A percentile compares a stretch with the other conserved stretches of the same genome.
Evolutionary conservation across 768 basidiomycete genomes (phyloP).

Genomic region (Leccinum longicurvipes): DNA sequence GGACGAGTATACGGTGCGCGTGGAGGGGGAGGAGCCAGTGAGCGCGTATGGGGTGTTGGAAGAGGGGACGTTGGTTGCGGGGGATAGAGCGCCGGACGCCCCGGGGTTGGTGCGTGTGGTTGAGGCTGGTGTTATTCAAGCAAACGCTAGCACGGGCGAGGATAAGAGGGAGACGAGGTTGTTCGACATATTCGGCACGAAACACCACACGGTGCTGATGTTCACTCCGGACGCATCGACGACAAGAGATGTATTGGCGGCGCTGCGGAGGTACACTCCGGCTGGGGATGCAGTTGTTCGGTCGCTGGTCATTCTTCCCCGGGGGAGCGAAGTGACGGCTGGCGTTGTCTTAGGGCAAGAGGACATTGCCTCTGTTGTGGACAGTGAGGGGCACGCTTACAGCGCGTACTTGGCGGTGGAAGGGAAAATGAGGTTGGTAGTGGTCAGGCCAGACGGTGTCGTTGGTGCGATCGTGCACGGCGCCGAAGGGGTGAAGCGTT

Average conservation of each 20-base stretch:
- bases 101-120: slow-evolving; percentile 27
- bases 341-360: neutral
- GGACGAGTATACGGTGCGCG: slow-evolving; percentile 30
- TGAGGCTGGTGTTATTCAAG: neutral
- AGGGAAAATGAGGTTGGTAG: neutral
- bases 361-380: neutral
- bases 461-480: slow-evolving; percentile 21
- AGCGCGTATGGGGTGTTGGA: slow-evolving; percentile 15
- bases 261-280: neutral
- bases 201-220: neutral
- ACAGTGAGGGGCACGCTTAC: neutral
- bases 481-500: neutral
- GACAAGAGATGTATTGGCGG: neutral
- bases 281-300: neutral
- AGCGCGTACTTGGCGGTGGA: slow-evolving; percentile 6
- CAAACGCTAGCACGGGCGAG: neutral
- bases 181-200: slow-evolving; percentile 22
- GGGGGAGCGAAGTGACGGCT: neutral
- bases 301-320: neutral
- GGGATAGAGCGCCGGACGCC: slow-evolving; percentile 46
- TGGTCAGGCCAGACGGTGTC: slow-evolving; percentile 23
- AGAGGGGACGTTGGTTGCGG: slow-evolving; percentile 34
- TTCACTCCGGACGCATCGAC: neutral
- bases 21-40: slow-evolving; percentile 1
- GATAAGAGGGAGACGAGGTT: slow-evolving; percentile 7